phyloP scores from a whole-genome alignment of 1,284 basidiomycete genomes.

The Papiliotrema flavescens region DNA sequence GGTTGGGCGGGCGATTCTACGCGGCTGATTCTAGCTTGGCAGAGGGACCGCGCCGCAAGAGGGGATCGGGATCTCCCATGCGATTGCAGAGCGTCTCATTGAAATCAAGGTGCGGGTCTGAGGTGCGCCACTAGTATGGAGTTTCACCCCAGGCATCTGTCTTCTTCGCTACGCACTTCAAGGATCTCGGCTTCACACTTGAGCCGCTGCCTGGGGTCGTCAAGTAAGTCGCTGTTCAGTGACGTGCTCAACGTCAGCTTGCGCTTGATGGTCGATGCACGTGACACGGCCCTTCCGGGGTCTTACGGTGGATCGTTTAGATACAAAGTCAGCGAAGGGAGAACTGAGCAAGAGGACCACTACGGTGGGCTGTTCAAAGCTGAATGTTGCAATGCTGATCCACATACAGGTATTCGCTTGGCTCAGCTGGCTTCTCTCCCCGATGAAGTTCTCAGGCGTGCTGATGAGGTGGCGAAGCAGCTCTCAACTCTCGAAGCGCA shows the following conservation, averaged over 20 bases:
- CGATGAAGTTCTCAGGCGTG: constrained; percentile 60
- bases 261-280: constrained; percentile 56
- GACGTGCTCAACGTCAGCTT: constrained; percentile 54
- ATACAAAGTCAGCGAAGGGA: constrained; percentile 48
- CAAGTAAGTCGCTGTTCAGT: constrained; percentile 12
- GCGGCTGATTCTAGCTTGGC: constrained; percentile 27
- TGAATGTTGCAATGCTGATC: constrained; percentile 28
- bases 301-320: constrained; percentile 58
- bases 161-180: constrained; percentile 79
- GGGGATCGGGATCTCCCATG: constrained; percentile 84
- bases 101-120: constrained; percentile 57
- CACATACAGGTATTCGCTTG: constrained; percentile 69
- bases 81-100: constrained; percentile 84
- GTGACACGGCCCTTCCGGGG: constrained; percentile 24
- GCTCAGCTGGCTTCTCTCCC: constrained; percentile 80
- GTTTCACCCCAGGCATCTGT: constrained; percentile 62
- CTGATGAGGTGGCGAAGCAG: constrained; percentile 58
- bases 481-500: constrained; percentile 61
- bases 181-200: constrained; percentile 40
- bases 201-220: constrained; percentile 29
- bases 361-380: constrained; percentile 36
- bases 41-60: constrained; percentile 81
- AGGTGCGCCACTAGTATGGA: neutral
- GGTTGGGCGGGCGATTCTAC: constrained; percentile 54
- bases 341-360: constrained; percentile 24